Evolutionary conservation across 1,284 basidiomycete species (phyloP), one percentile per base, ranked within the genome.

Genomic region (Ustilago cynodontis): DNA sequence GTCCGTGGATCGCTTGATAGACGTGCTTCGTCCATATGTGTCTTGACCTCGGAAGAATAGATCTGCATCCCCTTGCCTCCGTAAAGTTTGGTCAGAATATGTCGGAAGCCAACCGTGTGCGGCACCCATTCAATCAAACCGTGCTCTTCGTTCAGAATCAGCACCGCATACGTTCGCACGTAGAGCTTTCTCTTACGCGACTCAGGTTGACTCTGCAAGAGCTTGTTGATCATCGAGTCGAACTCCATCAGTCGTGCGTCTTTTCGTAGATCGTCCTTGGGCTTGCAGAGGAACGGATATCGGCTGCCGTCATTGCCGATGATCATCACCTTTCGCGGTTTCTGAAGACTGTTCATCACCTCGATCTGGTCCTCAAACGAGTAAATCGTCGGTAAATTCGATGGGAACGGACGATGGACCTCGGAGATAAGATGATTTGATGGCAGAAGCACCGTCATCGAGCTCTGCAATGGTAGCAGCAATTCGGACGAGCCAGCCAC

Each of bases 101-200:
- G 90, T 35, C 97, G 92, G 45, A 98, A 88, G 2, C 95, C 93
- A 31, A 91, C 89, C 0, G 96, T 98, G 85, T 99, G 93, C 1
- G 93, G 93, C 14, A 99, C 97, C 97, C 97, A 99, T 90, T 99
- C 95, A 69, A 99, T 94, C 68, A 99, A 90, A 0, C 97, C 97
- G 82, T 95, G 98, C 80, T 97, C 94, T 81, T 99, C 96, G 84
- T 98, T 98, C 65, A 99, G 88, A 2, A 95, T 94, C 22, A 98
- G 93, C 20, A 99, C 95, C 9, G 94, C 94, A 82, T 99, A 99
- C 3, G 96, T 98, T 71, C 58, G 69, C 65, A 61, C 58, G 20
- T 71, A 59, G 14, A 86, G 71, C 56, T 78, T 77, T 26, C 84
- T 68, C 52, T 79, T 78, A 64, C 97, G 92, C 35, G 95, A 94